Base-by-base conservation (phyloP, 352 stramenopile species). In the Globisporangium perplexum region DNA sequence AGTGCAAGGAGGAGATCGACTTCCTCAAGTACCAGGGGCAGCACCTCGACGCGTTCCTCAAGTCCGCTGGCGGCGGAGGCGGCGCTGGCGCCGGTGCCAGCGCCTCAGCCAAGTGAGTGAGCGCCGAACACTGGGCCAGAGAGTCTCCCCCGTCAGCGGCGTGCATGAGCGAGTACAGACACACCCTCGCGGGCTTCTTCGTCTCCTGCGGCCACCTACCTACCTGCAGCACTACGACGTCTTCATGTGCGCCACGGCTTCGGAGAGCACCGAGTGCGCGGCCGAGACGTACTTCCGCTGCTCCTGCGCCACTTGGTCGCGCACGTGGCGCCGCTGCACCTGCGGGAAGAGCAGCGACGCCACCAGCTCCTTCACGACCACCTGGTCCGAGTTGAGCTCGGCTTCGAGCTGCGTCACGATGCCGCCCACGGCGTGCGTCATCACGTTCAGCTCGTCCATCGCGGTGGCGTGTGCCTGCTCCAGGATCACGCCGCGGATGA, bases 21-120 rank as follows among this genome's bases (percentile, higher is more conserved):
- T 98, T 97, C 55, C 77, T 98, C 50, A 97, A 97, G 68, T 97
- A 98, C 71, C 90, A 98, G 65, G 86, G 88, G 33, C 89, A 98
- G 65, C 90, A 98, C 61, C 72, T 98, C n/a, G 93, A 98, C 53
- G 82, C 86, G 11, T 98, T 98, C 64, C 77, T 98, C 47, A 97
- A 97, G 66, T 90, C 83, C 8, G 81, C 83, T 10, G 81, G 82
- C 33, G 77, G 79, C 15, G 68, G 33, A 17, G 33, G 80, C n/a
- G 68, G 57, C 60, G 33, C 22, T 17, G n/a, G n/a, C 4, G 20
- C 14, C 1, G 38, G 24, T 20, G 49, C 47, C 10, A 22, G 14
- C 12, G 23, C 24, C 28, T 28, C 44, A 11, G 26, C 14, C 4
- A 59, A 59, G 35, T 59, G 18, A 44, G 38, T 15, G n/a, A n/a